Base-by-base conservation (phyloP, 805 yeast genomes). In the Candida piceae region DNA sequence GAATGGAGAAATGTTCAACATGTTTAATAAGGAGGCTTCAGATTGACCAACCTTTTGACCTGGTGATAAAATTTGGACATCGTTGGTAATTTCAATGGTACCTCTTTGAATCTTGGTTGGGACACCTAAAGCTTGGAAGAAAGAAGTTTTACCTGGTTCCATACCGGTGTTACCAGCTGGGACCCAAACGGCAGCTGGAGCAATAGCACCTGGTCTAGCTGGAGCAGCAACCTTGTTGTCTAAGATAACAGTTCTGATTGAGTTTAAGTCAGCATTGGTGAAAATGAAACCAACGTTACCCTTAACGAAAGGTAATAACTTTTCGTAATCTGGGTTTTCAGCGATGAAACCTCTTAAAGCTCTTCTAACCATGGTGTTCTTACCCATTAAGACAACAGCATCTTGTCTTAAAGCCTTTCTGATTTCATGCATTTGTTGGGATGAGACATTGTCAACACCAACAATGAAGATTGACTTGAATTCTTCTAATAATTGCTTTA, bases 91-190 rank as follows among this genome's bases (percentile, higher is more conserved):
- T 78, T 93, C 99, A 82, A 93, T 93, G 76, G 96, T 88, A 93
- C 99, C 99, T 85, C 99, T 89, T 74, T 96, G 93, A 88, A 93
- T 93, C 94, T 93, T 93, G 86, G 99, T 93, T 81, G 98, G 98
- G 64, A 93, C 96, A 86, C 97, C 97, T 64, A 93, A 82, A 67
- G 99, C 98, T 82, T 93, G 99, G 97, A 93, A 93, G 95, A 93
- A 93, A 68, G 98, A 93, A 66, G 99, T 93, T 87, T 93, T 93
- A 84, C 97, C 97, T 74, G 99, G 99, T 78, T 93, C 98, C 95
- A 93, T 89, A 84, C 97, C 97, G 60, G 99, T 93, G 96, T 93
- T 93, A 73, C 95, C 94, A 62, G 97, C 97, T 68, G 95, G 95
- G 58, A 93, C 84, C 83, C 80, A 87, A 64, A 93, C 97, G 66